Conservation (phyloP, 805 yeast species). For the Pichia rugopelliculosa region DNA sequence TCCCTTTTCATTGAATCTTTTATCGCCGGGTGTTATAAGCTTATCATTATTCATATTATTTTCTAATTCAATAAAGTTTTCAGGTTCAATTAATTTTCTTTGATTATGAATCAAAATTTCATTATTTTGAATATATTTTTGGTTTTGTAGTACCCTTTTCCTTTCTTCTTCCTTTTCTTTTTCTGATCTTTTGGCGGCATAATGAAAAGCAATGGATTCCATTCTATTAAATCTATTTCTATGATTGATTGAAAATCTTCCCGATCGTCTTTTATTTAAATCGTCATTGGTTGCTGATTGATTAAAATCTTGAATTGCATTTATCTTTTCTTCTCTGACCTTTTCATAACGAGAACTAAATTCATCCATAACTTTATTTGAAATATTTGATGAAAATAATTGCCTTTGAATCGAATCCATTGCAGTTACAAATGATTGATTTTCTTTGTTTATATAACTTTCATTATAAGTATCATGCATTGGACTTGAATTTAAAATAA, state of each 20-base stretch:
- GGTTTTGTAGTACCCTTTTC: background rate
- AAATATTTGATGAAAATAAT: conserved; percentile 41
- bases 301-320: conserved; percentile 21
- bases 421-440: conserved; percentile 21
- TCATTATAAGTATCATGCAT: conserved; percentile 17
- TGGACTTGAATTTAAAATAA: conserved; percentile 1
- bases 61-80: background rate
- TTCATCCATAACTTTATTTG: conserved; percentile 39
- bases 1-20: conserved; percentile 16
- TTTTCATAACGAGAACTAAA: conserved; percentile 35
- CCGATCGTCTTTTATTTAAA: conserved; percentile 22
- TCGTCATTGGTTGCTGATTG: conserved; percentile 18
- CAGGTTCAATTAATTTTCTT: conserved; percentile 1
- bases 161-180: conserved; percentile 1
- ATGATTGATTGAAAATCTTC: conserved; percentile 38
- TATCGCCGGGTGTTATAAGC: conserved; percentile 20
- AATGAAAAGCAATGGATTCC: conserved; percentile 45
- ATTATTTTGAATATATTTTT: background rate
- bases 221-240: conserved; percentile 40
- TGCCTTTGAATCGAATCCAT: conserved; percentile 33
- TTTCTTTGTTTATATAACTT: conserved; percentile 26
- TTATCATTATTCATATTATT: conserved; percentile 1
- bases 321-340: conserved; percentile 26
- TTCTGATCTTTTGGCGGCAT: conserved; percentile 32
- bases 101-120: background rate